phyloP scores from a whole-genome alignment of 2,329 filamentous ascomycete species.

The Neodidymelliopsis sp. region DNA sequence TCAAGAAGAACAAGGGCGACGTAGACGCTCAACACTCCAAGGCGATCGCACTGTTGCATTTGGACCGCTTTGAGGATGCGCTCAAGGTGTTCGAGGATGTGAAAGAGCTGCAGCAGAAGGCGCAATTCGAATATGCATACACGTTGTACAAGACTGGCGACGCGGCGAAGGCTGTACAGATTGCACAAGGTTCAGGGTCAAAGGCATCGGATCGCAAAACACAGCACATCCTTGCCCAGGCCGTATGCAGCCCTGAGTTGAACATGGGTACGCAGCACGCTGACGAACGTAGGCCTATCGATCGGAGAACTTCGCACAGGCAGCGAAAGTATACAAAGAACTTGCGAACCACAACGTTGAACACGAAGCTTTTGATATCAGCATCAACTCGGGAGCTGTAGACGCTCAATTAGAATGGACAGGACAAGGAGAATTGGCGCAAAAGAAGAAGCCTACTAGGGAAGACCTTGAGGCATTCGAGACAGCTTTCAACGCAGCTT shows the following conservation, averaged over 20 bases:
- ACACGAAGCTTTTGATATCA: conserved; percentile 75
- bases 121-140: conserved; percentile 76
- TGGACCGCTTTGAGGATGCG: conserved; percentile 83
- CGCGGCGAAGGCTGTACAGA: conserved; percentile 67
- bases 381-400: conserved; percentile 77
- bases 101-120: conserved; percentile 65
- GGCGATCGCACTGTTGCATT: conserved; percentile 77
- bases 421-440: conserved; percentile 60
- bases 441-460: conserved; percentile 63
- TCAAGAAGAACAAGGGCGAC: conserved; percentile 67
- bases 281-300: conserved; percentile 67
- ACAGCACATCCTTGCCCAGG: conserved; percentile 68
- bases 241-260: conserved; percentile 53
- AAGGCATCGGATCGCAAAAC: conserved; percentile 56
- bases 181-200: conserved; percentile 52
- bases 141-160: conserved; percentile 82
- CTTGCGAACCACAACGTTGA: conserved; percentile 60
- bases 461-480: conserved; percentile 79
- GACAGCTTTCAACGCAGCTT: conserved; percentile 81
- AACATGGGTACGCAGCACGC: conserved; percentile 1
- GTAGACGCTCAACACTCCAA: conserved; percentile 71
- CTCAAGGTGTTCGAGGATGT: conserved; percentile 71
- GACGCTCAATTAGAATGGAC: conserved; percentile 78
- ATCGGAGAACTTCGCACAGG: conserved; percentile 74
- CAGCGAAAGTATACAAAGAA: conserved; percentile 68